Evolutionary conservation across 2,329 filamentous ascomycete genomes (phyloP), one percentile per base, ranked within the genome.

Genomic region (Neofusicoccum laricinum): DNA sequence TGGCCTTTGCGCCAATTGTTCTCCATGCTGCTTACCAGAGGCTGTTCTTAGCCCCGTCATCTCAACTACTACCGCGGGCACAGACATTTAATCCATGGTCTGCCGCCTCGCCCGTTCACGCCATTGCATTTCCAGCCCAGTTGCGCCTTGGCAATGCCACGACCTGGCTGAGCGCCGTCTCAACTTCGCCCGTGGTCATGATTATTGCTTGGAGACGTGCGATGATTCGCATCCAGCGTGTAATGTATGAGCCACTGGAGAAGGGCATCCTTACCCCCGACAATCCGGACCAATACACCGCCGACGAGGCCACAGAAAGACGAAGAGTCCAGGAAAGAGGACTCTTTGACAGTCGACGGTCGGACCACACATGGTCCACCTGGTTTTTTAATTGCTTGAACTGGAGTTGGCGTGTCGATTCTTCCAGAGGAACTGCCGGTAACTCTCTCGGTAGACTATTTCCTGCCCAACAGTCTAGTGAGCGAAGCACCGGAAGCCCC

Each of bases 231-330:
- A 64, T 64, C 5, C 63, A 64, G n/a, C 45, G 63, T n/a, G 14
- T 59, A 12, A 64, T 64, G 63, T 64, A 64, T 21, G 63, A 64
- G 21, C 46, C 63, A 5, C 14, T 64, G 46, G 63, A 64, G 38
- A 64, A 48, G 15, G 55, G 55, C 1, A 59, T 64, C 14, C 30
- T 64, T 10, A 43, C 55, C 7, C 63, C 63, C n/a, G 63, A 64
- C 17, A 64, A 64, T 38, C 63, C 63, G 4, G 63, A 64, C 21
- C 46, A 59, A 17, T 64, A 64, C 25, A 66, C 66, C 3, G 66
- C 73, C 12, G 71, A 69, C 36, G 73, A 76, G 65, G 71, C 71
- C 17, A 69, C 75, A 12, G 72, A 76, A 14, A 62, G 69, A 6
- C 70, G 69, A 36, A 67, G 73, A 12, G 68, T 71, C 19, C 10